These are phyloP conservation scores for Cicer judaicum DNA, from an alignment of 306 rosid species.

Conservation along the genomic window DNA sequence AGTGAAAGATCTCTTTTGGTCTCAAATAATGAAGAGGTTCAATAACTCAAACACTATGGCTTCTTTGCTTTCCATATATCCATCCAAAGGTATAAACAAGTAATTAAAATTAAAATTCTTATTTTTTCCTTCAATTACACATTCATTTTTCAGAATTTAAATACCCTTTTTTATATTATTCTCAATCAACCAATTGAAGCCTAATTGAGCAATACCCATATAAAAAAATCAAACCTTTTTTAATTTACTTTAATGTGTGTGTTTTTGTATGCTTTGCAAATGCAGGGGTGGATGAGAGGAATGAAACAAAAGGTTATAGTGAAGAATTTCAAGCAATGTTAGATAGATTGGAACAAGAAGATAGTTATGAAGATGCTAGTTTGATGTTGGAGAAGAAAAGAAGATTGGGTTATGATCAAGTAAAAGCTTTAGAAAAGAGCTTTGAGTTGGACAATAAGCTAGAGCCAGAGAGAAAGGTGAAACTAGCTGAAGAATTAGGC, in stretches of 20 bases:
- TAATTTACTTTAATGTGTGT: not conserved
- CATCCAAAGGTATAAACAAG: constrained; percentile 55
- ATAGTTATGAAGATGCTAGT: constrained; percentile 50
- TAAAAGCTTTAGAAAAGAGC: constrained; percentile 68
- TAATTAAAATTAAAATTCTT: constrained; percentile 12
- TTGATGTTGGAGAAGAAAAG: constrained; percentile 58
- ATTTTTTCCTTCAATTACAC: not conserved
- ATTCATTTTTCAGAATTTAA: not conserved
- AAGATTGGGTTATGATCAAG: constrained; percentile 65
- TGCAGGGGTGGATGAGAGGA: constrained; percentile 44
- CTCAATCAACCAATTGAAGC: not conserved
- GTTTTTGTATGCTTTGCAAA: not conserved
- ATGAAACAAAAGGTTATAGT: constrained; percentile 54
- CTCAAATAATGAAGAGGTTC: constrained; percentile 59
- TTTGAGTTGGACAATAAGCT: constrained; percentile 79
- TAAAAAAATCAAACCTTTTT: not conserved
- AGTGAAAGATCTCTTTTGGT: constrained; percentile 25
- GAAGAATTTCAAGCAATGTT: constrained; percentile 79
- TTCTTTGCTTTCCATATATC: constrained; percentile 54
- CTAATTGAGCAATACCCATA: not conserved
- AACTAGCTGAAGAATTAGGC: constrained; percentile 68
- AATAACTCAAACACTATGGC: constrained; percentile 50
- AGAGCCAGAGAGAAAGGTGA: constrained; percentile 72
- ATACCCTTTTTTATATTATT: not conserved
- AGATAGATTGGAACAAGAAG: constrained; percentile 72